Base-by-base conservation (phyloP, 2,329 filamentous ascomycete genomes). In the Colletotrichum sp. region DNA sequence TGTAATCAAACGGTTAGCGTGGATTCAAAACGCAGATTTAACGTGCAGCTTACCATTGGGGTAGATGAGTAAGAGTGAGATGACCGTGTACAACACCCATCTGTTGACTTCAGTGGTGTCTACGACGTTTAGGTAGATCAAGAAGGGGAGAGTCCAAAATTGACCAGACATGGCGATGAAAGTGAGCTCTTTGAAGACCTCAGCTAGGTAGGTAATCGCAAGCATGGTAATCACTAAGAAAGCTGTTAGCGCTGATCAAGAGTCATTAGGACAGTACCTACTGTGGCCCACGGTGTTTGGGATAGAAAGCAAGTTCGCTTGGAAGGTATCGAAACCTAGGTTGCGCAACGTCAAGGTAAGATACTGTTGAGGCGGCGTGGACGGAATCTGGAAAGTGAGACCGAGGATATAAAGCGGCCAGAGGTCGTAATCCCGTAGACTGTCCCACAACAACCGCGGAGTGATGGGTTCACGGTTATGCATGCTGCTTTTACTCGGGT, bases 231-330 rank as follows among this genome's bases (percentile, higher is more conserved):
- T 84, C 85, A 8, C 8, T 87, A 77, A 82, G 85, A 16, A 1
- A 16, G 13, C 16, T 85, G 36, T 55, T 2, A 34, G 16, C 13
- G n/a, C 7, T 24, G 7, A 12, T 10, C 5, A 48, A 15, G 0
- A 30, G 34, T 8, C 8, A n/a, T 43, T 34, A 66, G 34, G 5
- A 26, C 8, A 4, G 21, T 6, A 24, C 16, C 2, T 18, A 81
- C 81, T 84, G 71, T 83, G 83, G 12, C 77, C 67, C 58, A 86
- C 82, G 1, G 83, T 85, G 58, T 85, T 87, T 0, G 91, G 89
- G n/a, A 94, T 93, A 3, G 89, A 88, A 9, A 94, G 87, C 38
- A 94, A 81, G 79, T 93, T 94, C 3, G 91, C 88, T 26, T 91
- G 84, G 81, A 94, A 92, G 4, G 90, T 91, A 75, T 87, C 84